Evolutionary conservation across 371 early-diverging fungal species (phyloP), one percentile per base, ranked within the genome.

Genomic region (Fennellomyces sp.): DNA sequence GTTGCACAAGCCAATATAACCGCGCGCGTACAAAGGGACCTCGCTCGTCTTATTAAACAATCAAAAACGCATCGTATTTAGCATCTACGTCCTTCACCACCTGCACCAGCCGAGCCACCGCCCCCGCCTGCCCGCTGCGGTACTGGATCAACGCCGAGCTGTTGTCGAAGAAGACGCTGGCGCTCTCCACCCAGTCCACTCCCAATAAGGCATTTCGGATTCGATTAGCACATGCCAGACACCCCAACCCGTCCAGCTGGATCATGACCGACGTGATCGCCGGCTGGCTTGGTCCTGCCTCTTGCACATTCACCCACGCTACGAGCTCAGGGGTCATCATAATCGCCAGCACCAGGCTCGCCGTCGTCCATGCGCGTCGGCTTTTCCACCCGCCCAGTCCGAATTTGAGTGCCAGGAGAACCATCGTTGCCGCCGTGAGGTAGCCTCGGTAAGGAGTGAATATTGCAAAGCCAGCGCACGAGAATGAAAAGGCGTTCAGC

Each of bases 381-480:
- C n/a, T 45, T 12, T 45, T 21, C 29, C 65, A 49, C 6, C 68
- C 64, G 23, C 58, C 58, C 31, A 60, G 56, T 48, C 49, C 50
- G 30, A 75, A 3, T 15, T 60, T 71, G 30, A 65, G 66, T 3
- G 64, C 39, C 25, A 80, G 42, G 25, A 72, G 15, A 0, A 64
- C 13, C 0, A 70, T 10, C 1, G 79, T 76, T 2, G 78, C 21
- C 2, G 68, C 33, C 17, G 68, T 59, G 11, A 83, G 66, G 10
- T 73, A 5, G 0, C 76, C 63, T 2, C 82, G 75, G 39, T 75
- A 71, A 0, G 82, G 79, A 5, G 83, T 80, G 28, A 86, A 63
- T n/a, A 82, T 47, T 0, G 83, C 68, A 66, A 86, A 81, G 0
- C 84, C 83, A 5, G 84, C 84, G 55, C 85, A 84, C n/a, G 82